Evolutionary conservation across 2,329 filamentous ascomycete genomes (phyloP).

Genomic region (Nemania abortiva): DNA sequence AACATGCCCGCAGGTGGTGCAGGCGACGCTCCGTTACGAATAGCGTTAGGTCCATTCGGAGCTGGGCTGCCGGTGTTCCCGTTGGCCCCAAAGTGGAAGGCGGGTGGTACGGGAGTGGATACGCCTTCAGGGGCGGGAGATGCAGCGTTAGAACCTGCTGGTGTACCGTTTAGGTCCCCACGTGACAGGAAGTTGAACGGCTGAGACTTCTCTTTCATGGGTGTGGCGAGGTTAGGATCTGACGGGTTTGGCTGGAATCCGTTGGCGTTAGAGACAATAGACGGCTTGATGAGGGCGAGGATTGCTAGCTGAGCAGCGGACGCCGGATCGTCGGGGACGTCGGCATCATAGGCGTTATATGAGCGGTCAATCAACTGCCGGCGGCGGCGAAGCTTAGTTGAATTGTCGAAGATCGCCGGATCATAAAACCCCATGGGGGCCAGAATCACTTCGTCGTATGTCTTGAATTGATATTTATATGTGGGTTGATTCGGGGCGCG

Average conservation of each 20-base stretch:
- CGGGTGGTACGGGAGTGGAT: conserved; percentile 73
- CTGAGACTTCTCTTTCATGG: conserved; percentile 72
- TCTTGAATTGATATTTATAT: conserved; percentile 94
- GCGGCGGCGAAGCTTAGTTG: conserved; percentile 80
- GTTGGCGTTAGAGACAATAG: conserved; percentile 61
- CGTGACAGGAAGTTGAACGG: conserved; percentile 78
- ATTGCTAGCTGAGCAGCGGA: conserved; percentile 84
- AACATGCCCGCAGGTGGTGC: conserved; percentile 60
- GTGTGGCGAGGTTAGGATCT: conserved; percentile 66
- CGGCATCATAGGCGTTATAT: conserved; percentile 92
- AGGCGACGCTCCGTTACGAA: conserved; percentile 49
- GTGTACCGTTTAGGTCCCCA: conserved; percentile 79
- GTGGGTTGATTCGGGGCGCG: conserved; percentile 90
- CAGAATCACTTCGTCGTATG: conserved; percentile 95
- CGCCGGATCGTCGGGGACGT: conserved; percentile 86
- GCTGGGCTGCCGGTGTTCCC: conserved; percentile 54
- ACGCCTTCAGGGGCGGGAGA: conserved; percentile 86
- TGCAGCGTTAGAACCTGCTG: conserved; percentile 85
- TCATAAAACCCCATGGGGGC: conserved; percentile 95
- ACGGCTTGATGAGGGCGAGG: conserved; percentile 70
- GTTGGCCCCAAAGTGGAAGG: conserved; percentile 67
- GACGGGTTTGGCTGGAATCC: conserved; percentile 55
- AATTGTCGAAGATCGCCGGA: conserved; percentile 86
- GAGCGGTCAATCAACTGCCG: conserved; percentile 87
- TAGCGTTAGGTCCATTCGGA: conserved; percentile 56